These are phyloP conservation scores for Mercurialis annua DNA, from an alignment of 345 rosid genomes.

Conservation along the genomic window DNA sequence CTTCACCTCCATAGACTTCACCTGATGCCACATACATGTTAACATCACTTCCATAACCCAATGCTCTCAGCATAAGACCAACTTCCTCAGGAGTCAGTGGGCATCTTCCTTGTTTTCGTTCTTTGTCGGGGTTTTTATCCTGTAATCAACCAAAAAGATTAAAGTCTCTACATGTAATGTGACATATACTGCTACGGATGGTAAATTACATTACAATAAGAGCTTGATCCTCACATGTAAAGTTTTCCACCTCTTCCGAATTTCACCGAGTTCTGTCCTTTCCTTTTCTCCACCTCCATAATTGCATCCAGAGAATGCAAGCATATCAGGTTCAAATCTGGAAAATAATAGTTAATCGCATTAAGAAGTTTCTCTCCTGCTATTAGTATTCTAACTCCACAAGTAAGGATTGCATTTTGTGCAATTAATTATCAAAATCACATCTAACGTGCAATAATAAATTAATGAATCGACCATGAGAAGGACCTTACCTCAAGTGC, in stretches of 20 bases:
- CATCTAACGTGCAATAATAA: background rate
- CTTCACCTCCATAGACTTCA: constrained; percentile 84
- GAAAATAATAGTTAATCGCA: constrained; percentile 12
- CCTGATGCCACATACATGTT: constrained; percentile 91
- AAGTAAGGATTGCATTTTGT: background rate
- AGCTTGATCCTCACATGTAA: constrained; percentile 54
- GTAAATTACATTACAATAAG: constrained; percentile 2
- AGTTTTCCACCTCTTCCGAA: constrained; percentile 83
- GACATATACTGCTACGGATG: background rate
- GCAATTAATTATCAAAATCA: constrained; percentile 11
- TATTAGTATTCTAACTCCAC: background rate
- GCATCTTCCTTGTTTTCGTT: constrained; percentile 75
- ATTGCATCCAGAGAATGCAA: constrained; percentile 94
- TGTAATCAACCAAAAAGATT: constrained; percentile 28
- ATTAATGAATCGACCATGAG: background rate
- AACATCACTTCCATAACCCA: constrained; percentile 78
- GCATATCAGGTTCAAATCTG: constrained; percentile 96
- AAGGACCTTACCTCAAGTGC: constrained; percentile 65
- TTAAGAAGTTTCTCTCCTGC: background rate
- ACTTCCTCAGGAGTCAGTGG: constrained; percentile 91
- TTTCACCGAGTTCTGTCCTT: constrained; percentile 61
- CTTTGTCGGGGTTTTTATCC: constrained; percentile 77
- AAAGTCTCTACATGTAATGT: background rate
- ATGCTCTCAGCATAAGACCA: constrained; percentile 84
- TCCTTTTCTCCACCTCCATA: constrained; percentile 90